A percentile compares a stretch with the other conserved stretches of the same genome.
These are phyloP conservation scores for Solanum chilense DNA, from an alignment of 257 asterid genomes.

Conservation along the genomic window DNA sequence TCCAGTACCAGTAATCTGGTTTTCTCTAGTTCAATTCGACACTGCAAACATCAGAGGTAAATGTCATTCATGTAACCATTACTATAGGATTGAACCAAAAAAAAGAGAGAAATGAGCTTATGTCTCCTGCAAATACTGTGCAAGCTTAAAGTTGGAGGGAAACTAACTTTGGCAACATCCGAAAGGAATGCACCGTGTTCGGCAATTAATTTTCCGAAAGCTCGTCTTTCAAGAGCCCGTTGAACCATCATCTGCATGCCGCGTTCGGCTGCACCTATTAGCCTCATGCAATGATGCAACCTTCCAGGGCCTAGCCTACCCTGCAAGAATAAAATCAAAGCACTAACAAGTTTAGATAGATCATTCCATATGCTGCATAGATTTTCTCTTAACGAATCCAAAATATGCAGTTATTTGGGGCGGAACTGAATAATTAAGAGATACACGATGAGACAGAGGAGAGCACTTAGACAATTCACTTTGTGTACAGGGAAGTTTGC, in stretches of 20 bases:
- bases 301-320: slow-evolving; percentile 98
- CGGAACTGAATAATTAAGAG: background rate
- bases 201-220: slow-evolving; percentile 73
- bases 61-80: background rate
- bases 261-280: slow-evolving; percentile 93
- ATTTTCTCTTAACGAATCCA: background rate
- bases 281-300: slow-evolving; percentile 97
- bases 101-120: background rate
- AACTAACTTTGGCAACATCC: slow-evolving; percentile 47
- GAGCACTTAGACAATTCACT: background rate
- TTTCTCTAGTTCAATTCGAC: slow-evolving; percentile 81
- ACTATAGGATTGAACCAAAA: background rate
- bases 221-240: slow-evolving; percentile 66
- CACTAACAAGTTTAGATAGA: background rate
- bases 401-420: background rate
- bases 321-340: slow-evolving; percentile 20
- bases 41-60: slow-evolving; percentile 23
- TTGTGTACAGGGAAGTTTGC: background rate
- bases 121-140: background rate
- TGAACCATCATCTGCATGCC: slow-evolving; percentile 86
- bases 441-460: background rate
- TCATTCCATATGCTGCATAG: background rate
- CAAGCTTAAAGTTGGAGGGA: background rate
- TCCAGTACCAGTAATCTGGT: slow-evolving; percentile 82
- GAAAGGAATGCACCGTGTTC: slow-evolving; percentile 91